Evolutionary conservation across 352 stramenopile genomes (phyloP).

Genomic region (Pythium rishiriense): DNA sequence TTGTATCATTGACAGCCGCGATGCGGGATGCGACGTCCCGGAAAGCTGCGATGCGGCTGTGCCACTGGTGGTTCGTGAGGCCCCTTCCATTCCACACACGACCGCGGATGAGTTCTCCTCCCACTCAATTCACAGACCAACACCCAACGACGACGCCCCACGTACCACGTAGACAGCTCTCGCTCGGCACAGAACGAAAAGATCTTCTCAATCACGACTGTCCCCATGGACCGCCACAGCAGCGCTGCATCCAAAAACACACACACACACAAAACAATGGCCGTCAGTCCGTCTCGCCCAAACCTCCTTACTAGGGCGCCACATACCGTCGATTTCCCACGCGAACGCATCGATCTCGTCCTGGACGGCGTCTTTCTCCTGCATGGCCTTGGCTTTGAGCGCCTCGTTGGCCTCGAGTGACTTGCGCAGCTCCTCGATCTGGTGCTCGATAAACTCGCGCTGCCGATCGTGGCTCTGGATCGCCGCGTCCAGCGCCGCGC

Average conservation of each 20-base stretch:
- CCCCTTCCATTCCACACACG: slow-evolving; percentile 4
- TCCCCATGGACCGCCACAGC: slow-evolving; percentile 25
- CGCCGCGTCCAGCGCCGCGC: slow-evolving; percentile 43
- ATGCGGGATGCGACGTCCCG: neutral
- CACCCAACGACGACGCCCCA: neutral
- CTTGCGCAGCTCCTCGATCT: slow-evolving; percentile 59
- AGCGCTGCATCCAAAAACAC: slow-evolving; percentile 19
- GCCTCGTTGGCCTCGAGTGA: slow-evolving; percentile 42
- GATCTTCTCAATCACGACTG: slow-evolving; percentile 10
- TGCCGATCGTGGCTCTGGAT: slow-evolving; percentile 45
- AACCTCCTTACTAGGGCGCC: neutral
- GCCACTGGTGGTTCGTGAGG: slow-evolving; percentile 26
- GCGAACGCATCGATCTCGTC: slow-evolving; percentile 57
- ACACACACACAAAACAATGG: neutral
- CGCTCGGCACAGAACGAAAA: slow-evolving; percentile 21
- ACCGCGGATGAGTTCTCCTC: neutral
- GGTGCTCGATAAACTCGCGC: slow-evolving; percentile 49
- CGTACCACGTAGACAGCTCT: slow-evolving; percentile 26
- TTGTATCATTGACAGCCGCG: neutral
- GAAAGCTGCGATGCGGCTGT: slow-evolving; percentile 12
- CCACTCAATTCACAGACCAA: neutral
- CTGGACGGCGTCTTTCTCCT: slow-evolving; percentile 41
- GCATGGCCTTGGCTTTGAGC: slow-evolving; percentile 31
- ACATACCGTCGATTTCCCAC: slow-evolving; percentile 70
- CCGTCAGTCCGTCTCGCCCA: slow-evolving; percentile 6